phyloP scores from a whole-genome alignment of 2,329 filamentous ascomycete genomes.

The Aspergillus sp. region DNA sequence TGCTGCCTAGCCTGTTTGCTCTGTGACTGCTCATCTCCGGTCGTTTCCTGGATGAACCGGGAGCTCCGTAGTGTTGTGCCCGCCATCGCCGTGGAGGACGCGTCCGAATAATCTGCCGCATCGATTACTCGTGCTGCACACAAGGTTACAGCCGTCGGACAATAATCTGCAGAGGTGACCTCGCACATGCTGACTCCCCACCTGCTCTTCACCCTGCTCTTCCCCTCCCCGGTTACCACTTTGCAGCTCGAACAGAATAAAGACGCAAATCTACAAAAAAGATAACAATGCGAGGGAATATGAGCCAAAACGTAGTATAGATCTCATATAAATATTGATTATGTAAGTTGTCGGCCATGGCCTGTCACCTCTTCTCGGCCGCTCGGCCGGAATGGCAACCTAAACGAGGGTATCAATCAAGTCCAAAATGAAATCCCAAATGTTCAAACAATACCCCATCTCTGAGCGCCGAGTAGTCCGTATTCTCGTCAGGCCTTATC shows the following conservation, averaged over 20 bases:
- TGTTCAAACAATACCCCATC: background rate
- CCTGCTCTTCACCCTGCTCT: background rate
- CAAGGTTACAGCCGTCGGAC: background rate
- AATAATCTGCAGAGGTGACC: background rate
- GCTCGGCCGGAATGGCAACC: background rate
- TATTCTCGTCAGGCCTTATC: background rate
- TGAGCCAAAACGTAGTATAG: background rate
- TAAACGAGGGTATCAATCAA: conserved; percentile 19
- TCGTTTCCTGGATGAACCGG: background rate
- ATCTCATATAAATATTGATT: background rate
- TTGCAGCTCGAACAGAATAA: background rate
- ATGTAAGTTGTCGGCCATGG: background rate
- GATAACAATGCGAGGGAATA: background rate
- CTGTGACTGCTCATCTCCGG: background rate
- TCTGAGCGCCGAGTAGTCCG: background rate
- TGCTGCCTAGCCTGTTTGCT: background rate
- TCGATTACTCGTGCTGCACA: background rate
- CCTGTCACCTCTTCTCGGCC: background rate
- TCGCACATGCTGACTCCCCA: background rate
- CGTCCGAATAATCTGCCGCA: background rate
- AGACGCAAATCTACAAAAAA: background rate
- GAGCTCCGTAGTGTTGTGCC: background rate
- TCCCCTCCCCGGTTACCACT: background rate
- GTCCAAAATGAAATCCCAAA: background rate
- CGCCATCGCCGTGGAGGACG: background rate